Evolutionary conservation across 1,139 yeast species (phyloP).

Genomic region (Saccharomycopsis phalli): DNA sequence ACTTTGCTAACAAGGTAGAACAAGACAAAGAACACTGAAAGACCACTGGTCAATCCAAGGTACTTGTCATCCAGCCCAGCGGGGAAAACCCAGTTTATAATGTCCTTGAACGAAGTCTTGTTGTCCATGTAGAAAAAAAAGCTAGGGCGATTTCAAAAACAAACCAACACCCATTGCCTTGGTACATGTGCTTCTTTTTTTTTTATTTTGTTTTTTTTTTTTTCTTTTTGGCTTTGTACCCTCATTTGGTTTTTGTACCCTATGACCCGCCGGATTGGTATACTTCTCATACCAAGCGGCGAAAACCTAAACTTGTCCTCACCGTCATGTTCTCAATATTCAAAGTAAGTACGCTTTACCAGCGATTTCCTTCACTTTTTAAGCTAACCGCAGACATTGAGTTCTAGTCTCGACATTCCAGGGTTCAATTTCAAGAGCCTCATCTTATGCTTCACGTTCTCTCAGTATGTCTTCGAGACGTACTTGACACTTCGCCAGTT

Average conservation of each 20-base stretch:
- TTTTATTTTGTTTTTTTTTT: neutral
- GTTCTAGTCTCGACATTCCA: constrained; percentile 42
- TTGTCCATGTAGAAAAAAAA: too few relatives aligned
- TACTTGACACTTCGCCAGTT: constrained; percentile 74
- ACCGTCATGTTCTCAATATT: neutral
- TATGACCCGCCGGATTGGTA: neutral
- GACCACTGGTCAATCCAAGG: constrained; percentile 65
- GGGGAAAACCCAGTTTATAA: too few relatives aligned
- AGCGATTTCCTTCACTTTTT: neutral
- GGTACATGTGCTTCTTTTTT: too few relatives aligned
- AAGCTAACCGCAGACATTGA: constrained; percentile 1
- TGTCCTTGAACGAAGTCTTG: too few relatives aligned
- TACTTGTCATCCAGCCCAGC: constrained; percentile 8
- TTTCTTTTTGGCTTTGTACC: neutral
- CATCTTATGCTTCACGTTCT: constrained; percentile 65
- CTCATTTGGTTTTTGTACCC: neutral
- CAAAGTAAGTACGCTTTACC: neutral
- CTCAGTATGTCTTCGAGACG: constrained; percentile 66
- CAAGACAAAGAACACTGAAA: constrained; percentile 43
- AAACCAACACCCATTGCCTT: too few relatives aligned
- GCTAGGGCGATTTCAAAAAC: too few relatives aligned
- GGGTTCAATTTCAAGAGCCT: constrained; percentile 71
- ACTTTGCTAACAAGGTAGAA: constrained; percentile 31
- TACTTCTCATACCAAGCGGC: neutral
- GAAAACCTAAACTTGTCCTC: neutral